Percentiles rank a stretch among this genome's conserved stretches.
Evolutionary conservation across 257 asterid genomes (phyloP).

Genomic region (Fraxinus excelsior): DNA sequence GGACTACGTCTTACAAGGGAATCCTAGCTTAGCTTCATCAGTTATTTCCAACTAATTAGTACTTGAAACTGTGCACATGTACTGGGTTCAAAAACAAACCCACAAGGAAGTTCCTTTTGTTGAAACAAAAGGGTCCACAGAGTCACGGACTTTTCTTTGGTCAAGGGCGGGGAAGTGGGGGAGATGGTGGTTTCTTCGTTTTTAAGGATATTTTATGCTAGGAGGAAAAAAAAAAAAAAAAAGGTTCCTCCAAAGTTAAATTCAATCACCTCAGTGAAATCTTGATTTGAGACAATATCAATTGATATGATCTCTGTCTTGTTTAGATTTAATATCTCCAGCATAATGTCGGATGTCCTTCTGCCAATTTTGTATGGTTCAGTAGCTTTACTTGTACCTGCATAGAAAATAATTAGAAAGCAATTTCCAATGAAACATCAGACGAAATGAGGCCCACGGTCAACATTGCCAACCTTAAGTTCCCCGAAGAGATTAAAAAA

Average conservation of each 20-base stretch:
- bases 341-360: slow-evolving; percentile 71
- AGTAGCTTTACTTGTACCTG: slow-evolving; percentile 81
- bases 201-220: neutral
- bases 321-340: slow-evolving; percentile 89
- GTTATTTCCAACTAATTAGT: neutral
- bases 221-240: slow-evolving; percentile 15
- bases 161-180: slow-evolving; percentile 1
- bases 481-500: slow-evolving; percentile 10
- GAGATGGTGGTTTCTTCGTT: slow-evolving; percentile 7
- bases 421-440: neutral
- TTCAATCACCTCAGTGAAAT: slow-evolving; percentile 84
- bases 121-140: neutral
- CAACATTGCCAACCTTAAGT: neutral
- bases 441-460: neutral
- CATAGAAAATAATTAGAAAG: slow-evolving; percentile 31
- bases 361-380: slow-evolving; percentile 94
- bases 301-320: slow-evolving; percentile 86
- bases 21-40: neutral
- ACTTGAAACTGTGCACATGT: neutral
- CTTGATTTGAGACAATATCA: slow-evolving; percentile 95
- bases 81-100: slow-evolving; percentile 7
- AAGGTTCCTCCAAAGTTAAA: slow-evolving; percentile 9
- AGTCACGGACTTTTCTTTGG: neutral
- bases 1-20: neutral
- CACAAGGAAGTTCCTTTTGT: neutral